Evolutionary conservation across 768 basidiomycete species (phyloP), one percentile per base, ranked within the genome.

Genomic region (Psilocybe cyanescens): DNA sequence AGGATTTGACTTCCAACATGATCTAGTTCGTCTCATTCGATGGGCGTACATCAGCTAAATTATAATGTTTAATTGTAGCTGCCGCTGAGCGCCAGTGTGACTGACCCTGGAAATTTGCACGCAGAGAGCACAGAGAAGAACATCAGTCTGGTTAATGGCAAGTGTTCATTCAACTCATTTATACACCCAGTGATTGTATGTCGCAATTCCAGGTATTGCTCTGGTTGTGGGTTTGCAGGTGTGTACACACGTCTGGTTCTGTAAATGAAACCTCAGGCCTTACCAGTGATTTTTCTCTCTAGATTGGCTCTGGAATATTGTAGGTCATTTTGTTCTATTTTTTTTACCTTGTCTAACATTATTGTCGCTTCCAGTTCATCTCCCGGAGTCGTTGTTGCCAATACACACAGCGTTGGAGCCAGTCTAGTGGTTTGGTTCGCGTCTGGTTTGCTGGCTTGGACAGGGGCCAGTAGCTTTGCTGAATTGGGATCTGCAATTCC

Each of bases 281-380:
- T 16, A 56, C 52, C 55, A 53, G 39, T 44, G 47, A 60, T 33
- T 52, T 46, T 49, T 17, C 16, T 55, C 29, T 17, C 7, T 29
- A 91, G 88, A 92, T 94, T 74, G 95, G 95, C 14, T 96, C 94
- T 16, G 95, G 95, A 35, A 97, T 97, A 60, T 97, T 97, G 93
- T 94, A 70, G 65, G 89, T 60, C n/a, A 29, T 41, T 55, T 30
- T 28, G 33, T 28, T 29, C 9, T 30, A 6, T 24, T 19, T 17
- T 11, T 16, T 37, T 7, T 45, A 28, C 14, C 28, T 9, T 14
- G 12, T 41, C 44, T 28, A 51, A 41, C 37, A 30, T 30, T 41
- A 30, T 45, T 9, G 2, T 41, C 9, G 45, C 24, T 52, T 24
- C 37, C 60, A 95, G 93, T 76, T 95, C 94, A 3, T 95, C 94